These are phyloP conservation scores for Clonostachys sp. DNA, from an alignment of 2,329 filamentous ascomycete genomes.

Conservation along the genomic window DNA sequence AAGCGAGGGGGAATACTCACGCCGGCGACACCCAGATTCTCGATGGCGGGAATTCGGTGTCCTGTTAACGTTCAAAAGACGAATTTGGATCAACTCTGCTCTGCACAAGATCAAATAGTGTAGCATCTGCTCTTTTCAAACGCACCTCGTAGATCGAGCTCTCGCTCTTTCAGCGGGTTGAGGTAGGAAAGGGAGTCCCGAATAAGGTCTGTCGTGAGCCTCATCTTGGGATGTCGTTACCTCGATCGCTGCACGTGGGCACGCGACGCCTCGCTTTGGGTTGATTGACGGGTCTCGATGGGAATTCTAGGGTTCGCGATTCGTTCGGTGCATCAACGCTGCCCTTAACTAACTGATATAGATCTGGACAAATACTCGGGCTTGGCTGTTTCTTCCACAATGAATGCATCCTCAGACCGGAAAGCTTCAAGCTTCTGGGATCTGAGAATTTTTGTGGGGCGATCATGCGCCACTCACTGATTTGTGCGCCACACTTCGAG, in stretches of 20 bases:
- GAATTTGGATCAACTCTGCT: conserved; percentile 81
- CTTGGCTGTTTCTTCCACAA: too few relatives aligned
- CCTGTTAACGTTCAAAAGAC: conserved; percentile 56
- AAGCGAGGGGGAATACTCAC: conserved; percentile 46
- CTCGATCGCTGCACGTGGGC: background rate
- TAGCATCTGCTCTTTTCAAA: conserved; percentile 96
- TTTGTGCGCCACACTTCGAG: too few relatives aligned
- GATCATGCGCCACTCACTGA: too few relatives aligned
- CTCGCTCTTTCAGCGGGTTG: conserved; percentile 97
- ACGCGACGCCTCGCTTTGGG: too few relatives aligned
- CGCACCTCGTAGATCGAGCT: conserved; percentile 99
- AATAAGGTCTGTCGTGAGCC: conserved; percentile 93
- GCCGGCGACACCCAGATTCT: conserved; percentile 93
- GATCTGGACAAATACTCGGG: too few relatives aligned
- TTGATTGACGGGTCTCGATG: too few relatives aligned
- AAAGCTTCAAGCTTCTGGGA: too few relatives aligned
- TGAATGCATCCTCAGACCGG: too few relatives aligned
- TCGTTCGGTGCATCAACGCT: too few relatives aligned
- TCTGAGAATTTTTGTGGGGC: too few relatives aligned
- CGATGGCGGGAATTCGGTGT: conserved; percentile 95
- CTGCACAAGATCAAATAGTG: conserved; percentile 52
- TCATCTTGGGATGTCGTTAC: conserved; percentile 54
- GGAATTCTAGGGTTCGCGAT: too few relatives aligned
- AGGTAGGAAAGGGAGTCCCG: conserved; percentile 94
- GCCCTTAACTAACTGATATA: too few relatives aligned